Percentiles rank a stretch among this genome's conserved stretches.
phyloP scores from a whole-genome alignment of 805 yeast species.

The Candida ascalaphidarum region DNA sequence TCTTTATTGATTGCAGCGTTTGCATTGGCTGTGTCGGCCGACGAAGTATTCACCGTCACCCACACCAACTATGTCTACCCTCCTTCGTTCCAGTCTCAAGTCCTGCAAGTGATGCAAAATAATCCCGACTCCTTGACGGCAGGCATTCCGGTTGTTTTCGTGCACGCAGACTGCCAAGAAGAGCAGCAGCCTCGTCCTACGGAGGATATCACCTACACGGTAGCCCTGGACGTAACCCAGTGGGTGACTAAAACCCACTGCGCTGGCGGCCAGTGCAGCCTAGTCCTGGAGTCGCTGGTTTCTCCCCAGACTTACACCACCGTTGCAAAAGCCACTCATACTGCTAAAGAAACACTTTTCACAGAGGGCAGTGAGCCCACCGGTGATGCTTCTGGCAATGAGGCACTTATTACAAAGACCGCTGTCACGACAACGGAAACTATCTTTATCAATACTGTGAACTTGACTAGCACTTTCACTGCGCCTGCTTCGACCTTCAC shows the following conservation, averaged over 20 bases:
- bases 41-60: constrained; percentile 14
- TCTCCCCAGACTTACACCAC: constrained; percentile 4
- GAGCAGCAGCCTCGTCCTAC: constrained; percentile 2
- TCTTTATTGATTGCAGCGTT: no score
- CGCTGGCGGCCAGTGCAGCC: constrained; percentile 6
- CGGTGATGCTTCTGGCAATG: background rate
- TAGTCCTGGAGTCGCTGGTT: constrained; percentile 5
- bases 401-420: constrained; percentile 6
- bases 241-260: constrained; percentile 12
- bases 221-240: constrained; percentile 10
- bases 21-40: no score
- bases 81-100: constrained; percentile 10
- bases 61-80: constrained; percentile 18
- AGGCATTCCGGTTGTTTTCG: constrained; percentile 25
- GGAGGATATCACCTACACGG: background rate
- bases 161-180: constrained; percentile 10
- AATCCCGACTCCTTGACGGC: constrained; percentile 9
- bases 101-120: constrained; percentile 10
- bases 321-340: background rate
- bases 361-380: background rate
- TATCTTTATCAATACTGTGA: constrained; percentile 15
- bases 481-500: constrained; percentile 11
- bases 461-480: constrained; percentile 12
- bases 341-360: background rate
- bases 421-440: constrained; percentile 23